These are phyloP conservation scores for Trametes elegans DNA, from an alignment of 768 basidiomycete genomes.

Conservation along the genomic window DNA sequence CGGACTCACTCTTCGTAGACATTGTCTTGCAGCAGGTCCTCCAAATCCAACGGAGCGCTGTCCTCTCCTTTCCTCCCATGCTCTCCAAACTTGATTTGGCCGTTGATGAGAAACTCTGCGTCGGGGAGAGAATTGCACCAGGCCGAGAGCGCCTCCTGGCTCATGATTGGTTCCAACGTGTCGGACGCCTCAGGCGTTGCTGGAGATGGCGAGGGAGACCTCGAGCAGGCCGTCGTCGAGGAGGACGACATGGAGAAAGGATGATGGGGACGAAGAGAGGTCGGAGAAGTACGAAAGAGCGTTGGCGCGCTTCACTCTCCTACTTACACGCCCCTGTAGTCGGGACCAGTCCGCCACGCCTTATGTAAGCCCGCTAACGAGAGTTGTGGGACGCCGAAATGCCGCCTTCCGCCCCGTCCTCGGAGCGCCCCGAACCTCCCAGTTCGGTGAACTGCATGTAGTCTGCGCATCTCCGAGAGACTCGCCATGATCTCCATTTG, in stretches of 20 bases:
- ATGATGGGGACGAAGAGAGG: background rate
- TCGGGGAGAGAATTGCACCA: constrained; percentile 57
- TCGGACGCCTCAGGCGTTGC: constrained; percentile 66
- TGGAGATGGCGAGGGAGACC: constrained; percentile 72
- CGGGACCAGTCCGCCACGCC: background rate
- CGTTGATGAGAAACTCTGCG: constrained; percentile 39
- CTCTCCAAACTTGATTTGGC: constrained; percentile 34
- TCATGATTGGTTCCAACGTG: constrained; percentile 45
- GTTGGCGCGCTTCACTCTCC: background rate
- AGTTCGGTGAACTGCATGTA: too few relatives aligned
- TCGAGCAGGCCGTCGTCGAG: constrained; percentile 55
- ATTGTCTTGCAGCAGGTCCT: constrained; percentile 72
- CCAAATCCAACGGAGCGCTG: constrained; percentile 50
- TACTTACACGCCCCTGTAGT: background rate
- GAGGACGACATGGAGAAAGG: constrained; percentile 53
- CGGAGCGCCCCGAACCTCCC: background rate
- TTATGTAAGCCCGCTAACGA: constrained; percentile 1
- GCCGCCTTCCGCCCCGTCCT: background rate
- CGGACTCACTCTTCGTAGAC: constrained; percentile 71
- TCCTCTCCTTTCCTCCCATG: constrained; percentile 45
- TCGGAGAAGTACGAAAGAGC: constrained; percentile 10
- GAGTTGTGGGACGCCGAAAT: background rate
- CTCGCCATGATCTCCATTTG: too few relatives aligned
- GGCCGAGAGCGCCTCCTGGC: constrained; percentile 52
- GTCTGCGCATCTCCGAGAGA: too few relatives aligned